Percentiles rank a stretch among this genome's conserved stretches.
These are phyloP conservation scores for Polygonum maritimum DNA, from an alignment of 148 eudicot genomes.

Conservation along the genomic window DNA sequence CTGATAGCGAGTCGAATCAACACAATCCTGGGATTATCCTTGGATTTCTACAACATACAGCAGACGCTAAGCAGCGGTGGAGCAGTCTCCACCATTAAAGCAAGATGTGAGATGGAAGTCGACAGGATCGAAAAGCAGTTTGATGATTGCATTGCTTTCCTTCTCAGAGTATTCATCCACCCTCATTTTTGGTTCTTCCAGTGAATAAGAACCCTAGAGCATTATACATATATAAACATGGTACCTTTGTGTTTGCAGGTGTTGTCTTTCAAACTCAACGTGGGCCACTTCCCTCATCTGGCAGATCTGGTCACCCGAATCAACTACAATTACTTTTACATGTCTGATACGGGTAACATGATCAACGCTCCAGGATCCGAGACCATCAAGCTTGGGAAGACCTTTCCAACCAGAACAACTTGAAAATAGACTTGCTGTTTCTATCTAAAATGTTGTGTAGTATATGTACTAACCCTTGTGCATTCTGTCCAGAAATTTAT, in stretches of 20 bases:
- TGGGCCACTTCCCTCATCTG: constrained; percentile 46
- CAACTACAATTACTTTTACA: constrained; percentile 82
- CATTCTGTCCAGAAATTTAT: neutral
- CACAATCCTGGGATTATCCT: constrained; percentile 79
- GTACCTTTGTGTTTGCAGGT: neutral
- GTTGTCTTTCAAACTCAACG: constrained; percentile 44
- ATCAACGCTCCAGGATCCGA: constrained; percentile 52
- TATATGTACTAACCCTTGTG: neutral
- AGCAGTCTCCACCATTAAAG: constrained; percentile 66
- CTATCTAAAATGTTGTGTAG: neutral
- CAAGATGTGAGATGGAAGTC: constrained; percentile 83
- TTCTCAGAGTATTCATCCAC: constrained; percentile 64
- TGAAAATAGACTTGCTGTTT: neutral
- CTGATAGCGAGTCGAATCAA: constrained; percentile 90
- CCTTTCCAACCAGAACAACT: neutral
- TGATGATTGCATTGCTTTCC: constrained; percentile 95
- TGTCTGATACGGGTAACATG: constrained; percentile 73
- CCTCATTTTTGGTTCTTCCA: neutral
- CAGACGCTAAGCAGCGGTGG: constrained; percentile 73
- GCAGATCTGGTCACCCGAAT: constrained; percentile 90
- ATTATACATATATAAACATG: neutral
- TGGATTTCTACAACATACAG: constrained; percentile 68
- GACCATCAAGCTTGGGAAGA: constrained; percentile 2
- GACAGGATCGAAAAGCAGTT: constrained; percentile 88
- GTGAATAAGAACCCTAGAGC: neutral